A percentile compares a stretch with the other conserved stretches of the same genome.
Evolutionary conservation across 176 grass and related monocot species (phyloP).

Genomic region (Triticum dicoccoides): DNA sequence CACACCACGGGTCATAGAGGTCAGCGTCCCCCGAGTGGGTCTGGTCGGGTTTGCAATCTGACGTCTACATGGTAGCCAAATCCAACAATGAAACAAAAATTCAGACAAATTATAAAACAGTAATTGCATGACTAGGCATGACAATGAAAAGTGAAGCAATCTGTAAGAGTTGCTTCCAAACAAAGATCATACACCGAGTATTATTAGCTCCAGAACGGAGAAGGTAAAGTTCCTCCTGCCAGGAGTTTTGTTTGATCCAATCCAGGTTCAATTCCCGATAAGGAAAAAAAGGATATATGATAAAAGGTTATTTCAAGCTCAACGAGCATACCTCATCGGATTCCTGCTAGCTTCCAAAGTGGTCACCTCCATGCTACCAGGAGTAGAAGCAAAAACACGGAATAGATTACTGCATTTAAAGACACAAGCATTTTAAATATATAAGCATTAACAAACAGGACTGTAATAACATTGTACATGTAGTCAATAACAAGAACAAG

Average conservation of each 20-base stretch:
- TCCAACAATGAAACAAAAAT: conserved; percentile 16
- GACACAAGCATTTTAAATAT: conserved; percentile 1
- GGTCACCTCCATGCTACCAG: conserved; percentile 63
- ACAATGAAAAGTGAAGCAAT: neutral
- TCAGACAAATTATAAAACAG: conserved; percentile 13
- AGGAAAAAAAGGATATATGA: neutral
- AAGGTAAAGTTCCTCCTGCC: neutral
- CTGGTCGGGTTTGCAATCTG: conserved; percentile 66
- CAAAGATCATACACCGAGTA: neutral
- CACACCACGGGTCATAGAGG: conserved; percentile 59
- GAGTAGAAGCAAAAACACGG: conserved; percentile 70
- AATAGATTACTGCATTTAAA: conserved; percentile 80
- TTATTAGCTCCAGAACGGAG: neutral
- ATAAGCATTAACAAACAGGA: conserved; percentile 20
- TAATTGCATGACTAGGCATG: conserved; percentile 23
- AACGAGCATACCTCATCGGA: conserved; percentile 73
- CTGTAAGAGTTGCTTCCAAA: neutral
- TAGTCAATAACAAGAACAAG: conserved; percentile 22
- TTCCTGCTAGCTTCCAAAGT: conserved; percentile 95
- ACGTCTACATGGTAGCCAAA: conserved; percentile 41
- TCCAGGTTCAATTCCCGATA: neutral
- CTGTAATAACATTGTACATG: neutral
- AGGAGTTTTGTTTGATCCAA: neutral
- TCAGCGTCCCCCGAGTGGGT: conserved; percentile 54
- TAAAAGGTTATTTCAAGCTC: neutral